Conservation (phyloP, 495 filamentous ascomycete genomes). For the Xylaria nigripes region DNA sequence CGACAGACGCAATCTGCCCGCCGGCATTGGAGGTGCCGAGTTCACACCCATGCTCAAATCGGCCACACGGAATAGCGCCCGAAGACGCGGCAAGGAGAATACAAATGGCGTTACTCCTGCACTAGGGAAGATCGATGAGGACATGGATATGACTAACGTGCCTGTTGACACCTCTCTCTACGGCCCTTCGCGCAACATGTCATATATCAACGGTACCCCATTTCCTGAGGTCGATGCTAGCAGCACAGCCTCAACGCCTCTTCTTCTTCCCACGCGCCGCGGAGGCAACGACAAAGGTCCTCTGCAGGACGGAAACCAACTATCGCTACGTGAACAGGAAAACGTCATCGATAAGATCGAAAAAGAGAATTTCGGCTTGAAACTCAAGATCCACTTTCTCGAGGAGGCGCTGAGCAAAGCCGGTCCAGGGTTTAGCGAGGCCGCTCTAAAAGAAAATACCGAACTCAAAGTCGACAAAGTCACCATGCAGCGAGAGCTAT, state of each 20-base stretch:
- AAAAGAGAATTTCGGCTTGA: conserved; percentile 78
- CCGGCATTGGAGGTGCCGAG: conserved; percentile 57
- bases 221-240: conserved; percentile 65
- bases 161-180: conserved; percentile 58
- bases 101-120: conserved; percentile 52
- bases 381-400: conserved; percentile 74
- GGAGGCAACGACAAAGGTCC: conserved; percentile 50
- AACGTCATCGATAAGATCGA: conserved; percentile 91
- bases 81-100: conserved; percentile 49
- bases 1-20: conserved; percentile 57
- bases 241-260: conserved; percentile 71
- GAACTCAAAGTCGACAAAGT: conserved; percentile 87
- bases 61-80: conserved; percentile 69
- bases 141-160: conserved; percentile 61
- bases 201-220: conserved; percentile 44
- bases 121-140: conserved; percentile 51
- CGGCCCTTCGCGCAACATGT: conserved; percentile 48
- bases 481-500: conserved; percentile 78
- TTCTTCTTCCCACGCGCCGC: conserved; percentile 54
- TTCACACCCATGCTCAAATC: conserved; percentile 93
- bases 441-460: conserved; percentile 85
- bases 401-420: conserved; percentile 72
- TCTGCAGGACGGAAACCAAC: conserved; percentile 72
- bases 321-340: conserved; percentile 89
- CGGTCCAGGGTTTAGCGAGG: conserved; percentile 79